Evolutionary conservation across 768 basidiomycete species (phyloP), one percentile per base, ranked within the genome.

Genomic region (Hypholoma sublateritium): DNA sequence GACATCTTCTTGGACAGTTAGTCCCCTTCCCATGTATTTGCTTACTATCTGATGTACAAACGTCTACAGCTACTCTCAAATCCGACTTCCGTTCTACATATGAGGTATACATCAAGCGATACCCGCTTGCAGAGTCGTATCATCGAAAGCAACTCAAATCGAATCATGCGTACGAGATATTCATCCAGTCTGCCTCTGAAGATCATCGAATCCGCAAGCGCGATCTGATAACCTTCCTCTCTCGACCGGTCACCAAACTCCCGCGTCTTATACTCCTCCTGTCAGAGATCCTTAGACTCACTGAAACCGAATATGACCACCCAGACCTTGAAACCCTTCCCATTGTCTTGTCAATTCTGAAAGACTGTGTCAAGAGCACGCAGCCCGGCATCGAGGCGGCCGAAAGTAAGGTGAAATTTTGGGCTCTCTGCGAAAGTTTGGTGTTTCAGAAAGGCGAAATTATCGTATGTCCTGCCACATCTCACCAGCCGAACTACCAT

Each of bases 301-400:
- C 89, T 0, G 80, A 81, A 36, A 76, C 76, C 19, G 83, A 85
- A n/a, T 54, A 75, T 19, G 83, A 85, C n/a, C 91, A 94, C 67
- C 87, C 88, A 0, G 94, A 96, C 69, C 66, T 82, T 43, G 89
- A 94, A 58, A 83, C 81, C 3, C 77, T 95, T 6, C 91, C 92
- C 1, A 77, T 92, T 4, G 82, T 91, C 16, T 65, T 91, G 22
- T 78, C 78, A 9, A 81, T 94, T 2, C 64, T 95, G 53, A 83
- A 78, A 28, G 82, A 86, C 45, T 87, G 85, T 59, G 79, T 96
- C 58, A 93, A 90, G 76, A 87, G 87, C 60, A 91, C 91, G 0
- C 88, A 95, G 65, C 93, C 93, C 1, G 94, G 94, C 4, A 95
- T 96, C 57, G 90, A 86, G 58, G 90, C 87, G n/a, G 91, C 94